phyloP scores from a whole-genome alignment of 2,329 filamentous ascomycete species.

The Microsporum audouinii region DNA sequence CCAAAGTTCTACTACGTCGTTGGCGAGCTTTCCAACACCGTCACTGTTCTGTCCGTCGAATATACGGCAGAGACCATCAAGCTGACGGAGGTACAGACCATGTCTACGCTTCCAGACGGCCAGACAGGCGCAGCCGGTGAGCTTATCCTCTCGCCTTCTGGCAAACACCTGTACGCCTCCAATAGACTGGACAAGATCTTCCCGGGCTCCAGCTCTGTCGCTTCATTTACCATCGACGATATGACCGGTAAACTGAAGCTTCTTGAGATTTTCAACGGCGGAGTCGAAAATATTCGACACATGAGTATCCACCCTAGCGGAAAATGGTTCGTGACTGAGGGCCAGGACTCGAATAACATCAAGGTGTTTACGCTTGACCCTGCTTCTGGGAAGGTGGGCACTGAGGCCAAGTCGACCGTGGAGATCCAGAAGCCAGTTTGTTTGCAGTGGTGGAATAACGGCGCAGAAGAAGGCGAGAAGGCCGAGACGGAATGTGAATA shows the following conservation, averaged over 20 bases:
- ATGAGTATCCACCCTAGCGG: slow-evolving; percentile 53
- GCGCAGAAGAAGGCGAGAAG: not conserved
- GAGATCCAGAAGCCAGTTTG: slow-evolving; percentile 8
- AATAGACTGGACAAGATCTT: slow-evolving; percentile 53
- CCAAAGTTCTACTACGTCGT: slow-evolving; percentile 39
- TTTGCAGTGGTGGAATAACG: slow-evolving; percentile 8
- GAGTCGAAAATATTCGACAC: slow-evolving; percentile 40
- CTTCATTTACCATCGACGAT: slow-evolving; percentile 49
- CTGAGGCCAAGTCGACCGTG: slow-evolving; percentile 7
- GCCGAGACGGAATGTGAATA: not conserved
- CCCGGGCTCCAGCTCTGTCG: slow-evolving; percentile 48
- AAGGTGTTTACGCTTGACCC: slow-evolving; percentile 49
- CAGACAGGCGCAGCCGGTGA: slow-evolving; percentile 44
- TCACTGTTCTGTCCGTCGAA: slow-evolving; percentile 34
- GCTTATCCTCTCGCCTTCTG: slow-evolving; percentile 35
- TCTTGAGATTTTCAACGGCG: slow-evolving; percentile 11
- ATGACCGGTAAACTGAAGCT: slow-evolving; percentile 9
- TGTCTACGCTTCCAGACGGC: slow-evolving; percentile 38
- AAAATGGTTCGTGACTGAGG: slow-evolving; percentile 48
- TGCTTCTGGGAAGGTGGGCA: slow-evolving; percentile 45
- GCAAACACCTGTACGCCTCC: slow-evolving; percentile 54
- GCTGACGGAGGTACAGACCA: slow-evolving; percentile 24
- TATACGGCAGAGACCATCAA: slow-evolving; percentile 24
- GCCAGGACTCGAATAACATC: slow-evolving; percentile 48
- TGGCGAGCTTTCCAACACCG: slow-evolving; percentile 43